Percentiles rank a stretch among this genome's conserved stretches.
phyloP scores from a whole-genome alignment of 139 green algal genomes.

The Coccomyxa sp. region DNA sequence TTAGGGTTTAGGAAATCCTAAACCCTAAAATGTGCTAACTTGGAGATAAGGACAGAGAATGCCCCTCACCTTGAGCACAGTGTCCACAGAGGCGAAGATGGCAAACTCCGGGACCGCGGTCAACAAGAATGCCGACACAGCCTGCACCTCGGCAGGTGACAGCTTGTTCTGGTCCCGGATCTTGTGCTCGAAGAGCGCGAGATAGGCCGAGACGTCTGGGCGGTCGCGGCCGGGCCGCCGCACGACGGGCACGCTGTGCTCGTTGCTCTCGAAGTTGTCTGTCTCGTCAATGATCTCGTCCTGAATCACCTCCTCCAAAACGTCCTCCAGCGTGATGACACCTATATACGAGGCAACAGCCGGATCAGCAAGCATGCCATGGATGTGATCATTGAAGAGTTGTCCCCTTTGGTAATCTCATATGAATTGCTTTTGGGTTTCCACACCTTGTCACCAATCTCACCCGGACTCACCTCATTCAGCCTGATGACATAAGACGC shows the following conservation, averaged over 20 bases:
- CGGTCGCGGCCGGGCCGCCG: neutral
- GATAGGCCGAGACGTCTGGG: conserved; percentile 28
- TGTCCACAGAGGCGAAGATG: neutral
- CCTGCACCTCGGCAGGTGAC: conserved; percentile 38
- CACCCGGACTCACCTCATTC: too few species aligned
- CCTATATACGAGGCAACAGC: conserved; percentile 16
- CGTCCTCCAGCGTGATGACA: conserved; percentile 68
- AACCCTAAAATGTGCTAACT: too few species aligned
- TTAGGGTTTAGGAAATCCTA: too few species aligned
- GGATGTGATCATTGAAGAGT: too few species aligned
- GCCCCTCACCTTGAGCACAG: conserved; percentile 12
- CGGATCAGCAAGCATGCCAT: too few species aligned
- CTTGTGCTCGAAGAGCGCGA: conserved; percentile 53
- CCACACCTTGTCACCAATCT: too few species aligned
- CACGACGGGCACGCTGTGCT: conserved; percentile 12
- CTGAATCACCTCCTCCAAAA: conserved; percentile 55
- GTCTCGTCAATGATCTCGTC: conserved; percentile 64
- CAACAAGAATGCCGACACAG: conserved; percentile 42
- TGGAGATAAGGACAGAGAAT: too few species aligned
- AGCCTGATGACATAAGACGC: too few species aligned
- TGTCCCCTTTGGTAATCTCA: too few species aligned
- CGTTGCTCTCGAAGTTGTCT: conserved; percentile 29
- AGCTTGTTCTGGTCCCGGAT: conserved; percentile 13
- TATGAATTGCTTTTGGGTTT: too few species aligned
- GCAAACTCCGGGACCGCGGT: conserved; percentile 10